Base-by-base conservation (phyloP, 345 rosid species). In the Populus alba region DNA sequence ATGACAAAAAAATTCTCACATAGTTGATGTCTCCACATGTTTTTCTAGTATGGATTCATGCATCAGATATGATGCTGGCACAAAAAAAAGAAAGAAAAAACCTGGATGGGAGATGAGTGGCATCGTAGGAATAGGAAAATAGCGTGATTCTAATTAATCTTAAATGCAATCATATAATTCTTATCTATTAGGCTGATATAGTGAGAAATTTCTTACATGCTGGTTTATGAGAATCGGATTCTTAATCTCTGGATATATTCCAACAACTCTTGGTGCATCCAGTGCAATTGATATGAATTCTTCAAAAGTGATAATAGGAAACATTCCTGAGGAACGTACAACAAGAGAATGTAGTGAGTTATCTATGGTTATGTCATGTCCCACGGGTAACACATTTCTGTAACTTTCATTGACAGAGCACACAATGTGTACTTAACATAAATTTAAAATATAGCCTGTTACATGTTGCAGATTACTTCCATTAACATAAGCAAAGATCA, bases 241-340 rank as follows among this genome's bases (percentile, higher is more conserved):
- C 81, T 96, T 96, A 31, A 96, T 96, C 90, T 96, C 99, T 3
- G 99, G 98, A 85, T 96, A 96, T 78, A 96, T 96, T 38, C 99
- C 99, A 65, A 94, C 97, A 72, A 92, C 87, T 88, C 99, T 87
- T 39, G 89, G 75, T 23, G 98, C 97, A 85, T 93, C 92, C 72
- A 90, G 78, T 47, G 96, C 99, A 43, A 95, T 93, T 70, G 98
- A 73, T 77, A 95, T 95, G 87, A 73, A 95, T 84, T 92, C 97
- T 57, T 95, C 97, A 68, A 95, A 92, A 59, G 98, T 92, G 76
- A 93, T 89, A 41, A 95, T 93, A 7, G 87, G 75, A 83, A 87
- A 95, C 78, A 85, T 93, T 70, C 98, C 99, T 95, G 91, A 70
- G n/a, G 35, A 77, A 68, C 33, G 81, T 65, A 80, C 29, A 37